Percentiles rank a stretch among this genome's conserved stretches.
Conservation (phyloP, 169 alveolate species). For the Eimeria zaria region DNA sequence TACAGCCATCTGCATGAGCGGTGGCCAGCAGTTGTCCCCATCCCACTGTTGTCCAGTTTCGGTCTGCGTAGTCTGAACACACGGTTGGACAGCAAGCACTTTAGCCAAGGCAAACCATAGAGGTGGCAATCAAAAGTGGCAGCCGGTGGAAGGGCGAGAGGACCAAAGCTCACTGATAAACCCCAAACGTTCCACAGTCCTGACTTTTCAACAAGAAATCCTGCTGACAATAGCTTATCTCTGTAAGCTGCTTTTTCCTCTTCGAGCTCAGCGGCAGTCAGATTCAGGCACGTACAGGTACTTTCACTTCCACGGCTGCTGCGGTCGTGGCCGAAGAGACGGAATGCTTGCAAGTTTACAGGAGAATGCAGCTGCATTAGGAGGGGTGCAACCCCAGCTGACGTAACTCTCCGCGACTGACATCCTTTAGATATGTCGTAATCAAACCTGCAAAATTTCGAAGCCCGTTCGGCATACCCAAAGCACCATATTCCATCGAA, state of each 20-base stretch:
- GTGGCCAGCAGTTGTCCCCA: slow-evolving; percentile 87
- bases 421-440: slow-evolving; percentile 4
- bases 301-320: neutral
- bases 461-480: neutral
- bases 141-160: neutral
- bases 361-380: slow-evolving; percentile 33
- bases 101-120: neutral
- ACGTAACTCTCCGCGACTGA: slow-evolving; percentile 20
- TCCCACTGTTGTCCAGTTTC: slow-evolving; percentile 86
- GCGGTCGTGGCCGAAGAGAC: slow-evolving; percentile 20
- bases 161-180: slow-evolving; percentile 32
- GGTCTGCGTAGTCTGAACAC: slow-evolving; percentile 52
- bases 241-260: neutral
- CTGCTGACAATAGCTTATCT: neutral
- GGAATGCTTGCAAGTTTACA: slow-evolving; percentile 9
- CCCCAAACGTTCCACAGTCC: slow-evolving; percentile 80
- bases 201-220: slow-evolving; percentile 62
- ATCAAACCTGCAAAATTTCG: slow-evolving; percentile 42
- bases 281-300: neutral
- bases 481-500: neutral
- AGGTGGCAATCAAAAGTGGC: neutral
- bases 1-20: slow-evolving; percentile 81
- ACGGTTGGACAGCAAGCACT: neutral
- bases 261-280: neutral
- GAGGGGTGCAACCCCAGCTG: slow-evolving; percentile 57